Conservation (phyloP, 306 rosid genomes). For the Rubus parviflorus region DNA sequence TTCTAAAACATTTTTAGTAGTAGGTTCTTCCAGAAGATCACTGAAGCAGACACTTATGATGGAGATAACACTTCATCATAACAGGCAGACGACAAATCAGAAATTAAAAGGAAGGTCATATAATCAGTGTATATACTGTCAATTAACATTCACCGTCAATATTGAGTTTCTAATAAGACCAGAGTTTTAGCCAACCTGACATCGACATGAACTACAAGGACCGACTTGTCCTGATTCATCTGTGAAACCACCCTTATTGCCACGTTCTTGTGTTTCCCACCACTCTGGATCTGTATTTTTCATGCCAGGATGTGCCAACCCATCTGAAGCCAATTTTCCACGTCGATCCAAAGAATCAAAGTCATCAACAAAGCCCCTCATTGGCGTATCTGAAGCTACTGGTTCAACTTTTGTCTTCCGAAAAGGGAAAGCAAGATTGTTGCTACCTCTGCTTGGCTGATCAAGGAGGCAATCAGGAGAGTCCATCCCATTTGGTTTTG, state of each 20-base stretch:
- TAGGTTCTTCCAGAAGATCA: background rate
- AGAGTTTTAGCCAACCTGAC: conserved; percentile 60
- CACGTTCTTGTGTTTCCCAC: conserved; percentile 97
- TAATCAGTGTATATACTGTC: background rate
- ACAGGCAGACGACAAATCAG: background rate
- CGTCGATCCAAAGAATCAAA: conserved; percentile 42
- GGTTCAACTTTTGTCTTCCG: conserved; percentile 56
- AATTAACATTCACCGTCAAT: background rate
- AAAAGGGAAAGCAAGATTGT: conserved; percentile 43
- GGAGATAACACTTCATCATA: background rate
- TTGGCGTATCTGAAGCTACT: conserved; percentile 63
- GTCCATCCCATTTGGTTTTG: conserved; percentile 23
- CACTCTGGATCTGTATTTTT: conserved; percentile 58
- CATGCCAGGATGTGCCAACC: conserved; percentile 30
- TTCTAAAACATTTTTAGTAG: background rate
- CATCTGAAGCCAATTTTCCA: conserved; percentile 46
- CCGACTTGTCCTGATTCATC: conserved; percentile 90
- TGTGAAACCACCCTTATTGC: conserved; percentile 65
- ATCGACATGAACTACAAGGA: conserved; percentile 87
- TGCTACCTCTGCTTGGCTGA: conserved; percentile 32
- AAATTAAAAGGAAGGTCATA: background rate
- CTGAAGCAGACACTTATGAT: background rate
- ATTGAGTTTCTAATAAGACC: background rate
- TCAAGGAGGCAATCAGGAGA: conserved; percentile 22
- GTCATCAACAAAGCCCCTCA: conserved; percentile 92